Percentiles rank a stretch among this genome's conserved stretches.
Evolutionary conservation across 1,284 basidiomycete species (phyloP).

Genomic region (Ceraceosorus guamensis): DNA sequence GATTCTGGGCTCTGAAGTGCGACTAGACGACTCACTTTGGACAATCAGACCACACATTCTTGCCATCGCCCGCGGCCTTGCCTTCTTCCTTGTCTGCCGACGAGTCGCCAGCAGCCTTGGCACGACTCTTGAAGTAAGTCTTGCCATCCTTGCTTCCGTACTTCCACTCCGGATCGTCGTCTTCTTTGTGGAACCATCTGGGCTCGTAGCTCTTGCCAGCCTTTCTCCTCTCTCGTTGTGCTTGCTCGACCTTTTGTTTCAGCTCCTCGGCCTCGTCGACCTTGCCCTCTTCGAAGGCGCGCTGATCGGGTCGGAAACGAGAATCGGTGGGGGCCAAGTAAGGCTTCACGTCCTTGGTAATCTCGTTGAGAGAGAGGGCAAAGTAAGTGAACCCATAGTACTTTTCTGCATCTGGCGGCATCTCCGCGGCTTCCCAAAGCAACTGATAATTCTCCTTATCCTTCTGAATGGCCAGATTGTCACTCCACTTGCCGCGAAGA

Average conservation of each 20-base stretch:
- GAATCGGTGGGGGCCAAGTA: slow-evolving; percentile 76
- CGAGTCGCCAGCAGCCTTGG: slow-evolving; percentile 4
- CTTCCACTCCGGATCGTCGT: slow-evolving; percentile 28
- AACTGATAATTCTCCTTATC: slow-evolving; percentile 41
- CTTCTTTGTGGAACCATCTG: slow-evolving; percentile 39
- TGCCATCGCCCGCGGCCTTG: slow-evolving; percentile 1
- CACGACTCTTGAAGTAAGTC: slow-evolving; percentile 6
- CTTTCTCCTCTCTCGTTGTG: slow-evolving; percentile 50
- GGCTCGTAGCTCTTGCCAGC: slow-evolving; percentile 25
- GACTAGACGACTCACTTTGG: not conserved
- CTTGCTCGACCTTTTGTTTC: slow-evolving; percentile 66
- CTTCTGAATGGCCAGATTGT: slow-evolving; percentile 28
- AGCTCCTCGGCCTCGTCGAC: slow-evolving; percentile 67
- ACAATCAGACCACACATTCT: slow-evolving; percentile 7
- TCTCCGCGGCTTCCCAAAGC: slow-evolving; percentile 42
- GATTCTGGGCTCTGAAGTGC: too few species aligned
- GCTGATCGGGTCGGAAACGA: slow-evolving; percentile 73
- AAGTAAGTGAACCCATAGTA: slow-evolving; percentile 49
- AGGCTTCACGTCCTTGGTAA: slow-evolving; percentile 56
- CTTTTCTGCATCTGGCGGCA: slow-evolving; percentile 35
- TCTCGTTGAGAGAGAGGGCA: slow-evolving; percentile 45
- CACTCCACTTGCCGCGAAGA: slow-evolving; percentile 42
- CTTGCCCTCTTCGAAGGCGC: slow-evolving; percentile 74
- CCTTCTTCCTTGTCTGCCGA: slow-evolving; percentile 3
- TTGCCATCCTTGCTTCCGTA: slow-evolving; percentile 30